Percentiles rank a stretch among this genome's conserved stretches.
phyloP scores from a whole-genome alignment of 2,329 filamentous ascomycete species.

The Neonectria punicea region DNA sequence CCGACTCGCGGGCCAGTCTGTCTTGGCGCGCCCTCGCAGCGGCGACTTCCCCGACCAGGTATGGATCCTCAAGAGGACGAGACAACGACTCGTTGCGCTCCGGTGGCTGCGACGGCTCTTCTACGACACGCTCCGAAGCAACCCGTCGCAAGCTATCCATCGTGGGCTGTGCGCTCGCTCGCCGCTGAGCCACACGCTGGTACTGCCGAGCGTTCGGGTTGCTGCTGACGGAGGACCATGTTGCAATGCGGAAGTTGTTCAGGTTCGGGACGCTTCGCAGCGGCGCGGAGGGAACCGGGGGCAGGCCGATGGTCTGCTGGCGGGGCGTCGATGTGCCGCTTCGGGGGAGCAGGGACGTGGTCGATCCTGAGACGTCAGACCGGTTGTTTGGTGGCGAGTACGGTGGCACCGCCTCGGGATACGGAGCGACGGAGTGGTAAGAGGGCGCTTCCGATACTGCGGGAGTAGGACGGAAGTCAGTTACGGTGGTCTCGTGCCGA shows the following conservation, averaged over 20 bases:
- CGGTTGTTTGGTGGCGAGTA: constrained; percentile 55
- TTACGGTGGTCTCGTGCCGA: constrained; percentile 31
- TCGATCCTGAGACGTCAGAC: constrained; percentile 26
- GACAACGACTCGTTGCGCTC: constrained; percentile 32
- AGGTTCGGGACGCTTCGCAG: constrained; percentile 55
- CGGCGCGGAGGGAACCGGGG: constrained; percentile 58
- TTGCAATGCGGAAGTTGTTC: constrained; percentile 65
- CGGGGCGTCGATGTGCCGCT: constrained; percentile 42
- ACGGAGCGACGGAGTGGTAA: constrained; percentile 67
- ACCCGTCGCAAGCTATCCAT: constrained; percentile 39
- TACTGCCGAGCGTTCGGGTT: constrained; percentile 69
- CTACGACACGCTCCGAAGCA: constrained; percentile 32
- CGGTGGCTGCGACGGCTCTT: constrained; percentile 29
- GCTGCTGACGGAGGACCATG: constrained; percentile 68
- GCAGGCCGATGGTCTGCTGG: constrained; percentile 57
- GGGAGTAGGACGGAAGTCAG: constrained; percentile 29
- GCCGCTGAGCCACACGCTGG: constrained; percentile 70
- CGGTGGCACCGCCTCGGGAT: constrained; percentile 59
- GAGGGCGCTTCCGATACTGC: constrained; percentile 72
- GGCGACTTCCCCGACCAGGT: constrained; percentile 73
- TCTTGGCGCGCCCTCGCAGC: constrained; percentile 67
- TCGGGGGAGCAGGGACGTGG: constrained; percentile 35
- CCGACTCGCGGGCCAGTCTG: constrained; percentile 65
- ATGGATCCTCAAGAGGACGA: constrained; percentile 72
- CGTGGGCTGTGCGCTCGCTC: constrained; percentile 57